Percentiles rank a stretch among this genome's conserved stretches.
Conservation (phyloP, 306 rosid genomes). For the Rubus parviflorus region DNA sequence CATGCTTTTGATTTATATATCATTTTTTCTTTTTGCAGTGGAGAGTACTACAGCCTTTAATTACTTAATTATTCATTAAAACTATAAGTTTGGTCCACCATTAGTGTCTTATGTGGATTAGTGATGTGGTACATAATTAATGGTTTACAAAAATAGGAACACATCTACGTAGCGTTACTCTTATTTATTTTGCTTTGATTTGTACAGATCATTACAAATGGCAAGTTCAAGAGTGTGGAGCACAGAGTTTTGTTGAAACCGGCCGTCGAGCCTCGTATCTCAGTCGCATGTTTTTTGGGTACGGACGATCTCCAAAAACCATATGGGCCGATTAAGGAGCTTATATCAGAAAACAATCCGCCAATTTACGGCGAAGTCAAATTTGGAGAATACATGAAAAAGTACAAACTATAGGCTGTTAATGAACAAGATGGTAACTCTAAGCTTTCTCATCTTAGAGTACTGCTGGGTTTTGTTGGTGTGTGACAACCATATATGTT, state of each 20-base stretch:
- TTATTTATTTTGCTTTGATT: neutral
- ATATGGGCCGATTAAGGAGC: conserved; percentile 27
- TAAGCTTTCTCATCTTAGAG: neutral
- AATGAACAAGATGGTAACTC: conserved; percentile 6
- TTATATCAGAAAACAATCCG: conserved; percentile 13
- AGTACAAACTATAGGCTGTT: neutral
- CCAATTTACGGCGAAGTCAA: conserved; percentile 6
- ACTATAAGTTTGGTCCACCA: neutral
- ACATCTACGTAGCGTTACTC: neutral
- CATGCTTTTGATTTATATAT: too few species aligned
- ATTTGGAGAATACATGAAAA: conserved; percentile 7
- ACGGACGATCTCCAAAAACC: neutral
- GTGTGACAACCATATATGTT: neutral
- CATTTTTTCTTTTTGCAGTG: neutral
- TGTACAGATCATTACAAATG: conserved; percentile 19
- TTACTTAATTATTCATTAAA: neutral
- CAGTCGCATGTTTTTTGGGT: conserved; percentile 28
- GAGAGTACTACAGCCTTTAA: neutral
- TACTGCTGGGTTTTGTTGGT: neutral
- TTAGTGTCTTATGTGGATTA: neutral
- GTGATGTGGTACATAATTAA: neutral
- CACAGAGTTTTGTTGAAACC: conserved; percentile 18
- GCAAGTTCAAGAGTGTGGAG: conserved; percentile 17
- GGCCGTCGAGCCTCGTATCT: neutral
- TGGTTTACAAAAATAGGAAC: neutral